Evolutionary conservation across 345 rosid species (phyloP), one percentile per base, ranked within the genome.

Genomic region (Citrus australasica): DNA sequence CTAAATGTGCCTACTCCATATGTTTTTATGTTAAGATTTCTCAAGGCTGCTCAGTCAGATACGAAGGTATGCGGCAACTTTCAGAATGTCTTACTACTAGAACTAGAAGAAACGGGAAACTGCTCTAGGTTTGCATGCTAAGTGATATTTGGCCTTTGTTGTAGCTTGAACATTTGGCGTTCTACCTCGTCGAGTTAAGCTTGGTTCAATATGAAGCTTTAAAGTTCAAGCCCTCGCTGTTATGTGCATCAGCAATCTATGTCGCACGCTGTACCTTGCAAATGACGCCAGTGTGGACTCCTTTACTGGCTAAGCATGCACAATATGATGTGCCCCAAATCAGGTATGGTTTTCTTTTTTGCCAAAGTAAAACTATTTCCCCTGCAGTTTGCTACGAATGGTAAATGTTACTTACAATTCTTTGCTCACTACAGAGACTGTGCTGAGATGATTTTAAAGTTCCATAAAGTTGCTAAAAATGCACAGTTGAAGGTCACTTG

Each of bases 11-110:
- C 99, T 40, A 94, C 99, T 51, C 89, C 96, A 6, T 94, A 96
- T 76, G 97, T 94, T 78, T 96, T 96, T 90, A 88, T 92, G 98
- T 79, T 94, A 77, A 90, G 97, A 82, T 96, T 96, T 84, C 91
- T 96, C 48, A 96, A 92, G 89, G 98, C 97, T 86, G 97, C 99
- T 81, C 91, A 84, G 79, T 88, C 98, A 40, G 92, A 93, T 82
- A 79, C 79, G 70, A 86, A 86, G 95, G 99, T 93, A 83, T 33
- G 70, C 7, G 5, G 28, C 69, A 68, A 75, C 77, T 81, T 58
- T 37, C 17, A 30, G 59, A 78, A 53, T 66, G 68, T 69, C 55
- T 58, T 25, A 28, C 14, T 6, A 4, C 27, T 65, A 37, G 19
- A 24, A 56, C 61, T 61, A 53, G 21, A 80, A 19, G 46, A 21